Conservation (phyloP, 148 eudicot genomes). For the Beta vulgaris region DNA sequence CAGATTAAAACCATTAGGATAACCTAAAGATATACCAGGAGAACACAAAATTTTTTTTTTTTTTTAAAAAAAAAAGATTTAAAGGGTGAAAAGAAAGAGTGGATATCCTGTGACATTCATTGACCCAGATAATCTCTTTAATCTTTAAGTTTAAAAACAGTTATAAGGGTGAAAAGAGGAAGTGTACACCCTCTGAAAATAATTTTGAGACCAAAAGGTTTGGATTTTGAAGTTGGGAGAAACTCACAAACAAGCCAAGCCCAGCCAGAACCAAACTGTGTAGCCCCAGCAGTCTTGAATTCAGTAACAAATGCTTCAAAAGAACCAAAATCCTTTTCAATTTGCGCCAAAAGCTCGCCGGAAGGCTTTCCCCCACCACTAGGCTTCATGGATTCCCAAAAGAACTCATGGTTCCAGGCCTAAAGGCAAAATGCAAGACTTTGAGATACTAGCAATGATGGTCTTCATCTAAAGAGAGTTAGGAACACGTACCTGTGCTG, state of each 20-base stretch:
- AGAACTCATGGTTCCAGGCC: conserved; percentile 94
- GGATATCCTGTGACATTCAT: background rate
- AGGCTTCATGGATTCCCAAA: conserved; percentile 97
- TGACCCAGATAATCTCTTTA: too few species aligned
- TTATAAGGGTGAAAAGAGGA: background rate
- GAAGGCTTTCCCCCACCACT: conserved; percentile 94
- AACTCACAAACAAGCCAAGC: conserved; percentile 96
- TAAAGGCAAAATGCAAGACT: conserved; percentile 14
- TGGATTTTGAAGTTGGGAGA: background rate
- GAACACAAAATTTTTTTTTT: background rate
- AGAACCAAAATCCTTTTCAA: conserved; percentile 89
- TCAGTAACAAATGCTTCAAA: conserved; percentile 66
- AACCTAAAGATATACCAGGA: background rate
- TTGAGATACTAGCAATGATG: background rate
- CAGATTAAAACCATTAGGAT: background rate
- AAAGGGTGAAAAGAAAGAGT: background rate
- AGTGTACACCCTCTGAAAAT: background rate
- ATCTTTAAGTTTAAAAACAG: too few species aligned
- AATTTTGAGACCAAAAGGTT: background rate
- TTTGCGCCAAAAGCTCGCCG: conserved; percentile 67
- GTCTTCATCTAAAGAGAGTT: background rate
- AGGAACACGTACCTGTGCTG: conserved; percentile 71
- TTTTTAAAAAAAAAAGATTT: too few species aligned
- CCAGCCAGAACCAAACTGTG: conserved; percentile 99
- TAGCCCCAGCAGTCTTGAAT: conserved; percentile 81